phyloP scores from a whole-genome alignment of 2,329 filamentous ascomycete genomes.

The Orbilia oligospora region DNA sequence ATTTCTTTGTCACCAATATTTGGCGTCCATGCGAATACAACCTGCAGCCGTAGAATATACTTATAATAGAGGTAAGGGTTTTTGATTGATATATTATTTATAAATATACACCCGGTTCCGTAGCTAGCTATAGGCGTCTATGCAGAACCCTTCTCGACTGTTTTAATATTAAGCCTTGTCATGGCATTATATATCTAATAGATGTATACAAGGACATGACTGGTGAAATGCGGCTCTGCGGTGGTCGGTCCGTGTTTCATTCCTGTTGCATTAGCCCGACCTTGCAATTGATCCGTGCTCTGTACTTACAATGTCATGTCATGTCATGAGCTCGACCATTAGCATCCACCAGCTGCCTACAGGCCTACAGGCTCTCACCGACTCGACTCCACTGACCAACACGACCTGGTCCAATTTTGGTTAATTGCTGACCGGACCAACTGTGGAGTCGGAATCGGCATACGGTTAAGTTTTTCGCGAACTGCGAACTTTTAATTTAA shows the following conservation, averaged over 20 bases:
- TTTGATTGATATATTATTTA: not conserved
- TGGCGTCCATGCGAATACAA: not conserved
- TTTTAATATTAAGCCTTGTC: not conserved
- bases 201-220: not conserved
- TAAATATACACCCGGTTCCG: not conserved
- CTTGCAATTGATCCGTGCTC: not conserved
- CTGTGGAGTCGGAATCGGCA: not conserved
- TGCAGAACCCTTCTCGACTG: not conserved
- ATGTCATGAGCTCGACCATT: no score
- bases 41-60: no score
- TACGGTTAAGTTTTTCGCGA: not conserved
- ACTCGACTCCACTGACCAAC: no score
- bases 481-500: not conserved
- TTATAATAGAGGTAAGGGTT: no score
- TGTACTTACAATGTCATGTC: no score
- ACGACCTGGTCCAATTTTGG: no score
- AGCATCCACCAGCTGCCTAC: no score
- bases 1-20: not conserved
- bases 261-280: not conserved
- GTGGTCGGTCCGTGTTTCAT: constrained; percentile 48
- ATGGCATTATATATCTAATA: no score
- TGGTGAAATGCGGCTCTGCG: constrained; percentile 43
- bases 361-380: no score
- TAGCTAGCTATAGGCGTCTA: constrained; percentile 9
- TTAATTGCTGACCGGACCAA: no score